These are phyloP conservation scores for Fusarium newnesense DNA, from an alignment of 2,329 filamentous ascomycete genomes.

Conservation along the genomic window DNA sequence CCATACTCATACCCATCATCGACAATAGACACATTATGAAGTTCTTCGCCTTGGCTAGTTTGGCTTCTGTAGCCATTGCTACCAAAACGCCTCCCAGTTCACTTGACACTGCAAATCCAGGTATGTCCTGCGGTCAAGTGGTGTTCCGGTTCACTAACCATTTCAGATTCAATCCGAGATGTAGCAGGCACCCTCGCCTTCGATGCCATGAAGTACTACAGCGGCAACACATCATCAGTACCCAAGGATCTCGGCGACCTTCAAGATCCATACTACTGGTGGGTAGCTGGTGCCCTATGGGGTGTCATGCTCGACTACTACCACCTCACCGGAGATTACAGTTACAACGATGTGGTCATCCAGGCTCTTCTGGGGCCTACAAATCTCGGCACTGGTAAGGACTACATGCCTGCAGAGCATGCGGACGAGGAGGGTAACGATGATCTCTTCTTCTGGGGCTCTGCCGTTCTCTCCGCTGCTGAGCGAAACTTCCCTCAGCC, in stretches of 20 bases:
- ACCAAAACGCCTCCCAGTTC: slow-evolving; percentile 32
- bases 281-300: slow-evolving; percentile 73
- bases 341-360: slow-evolving; percentile 69
- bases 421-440: slow-evolving; percentile 75
- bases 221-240: slow-evolving; percentile 67
- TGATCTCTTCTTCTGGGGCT: slow-evolving; percentile 79
- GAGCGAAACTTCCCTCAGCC: slow-evolving; percentile 75
- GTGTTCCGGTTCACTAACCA: slow-evolving; percentile 9
- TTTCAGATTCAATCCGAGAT: slow-evolving; percentile 67
- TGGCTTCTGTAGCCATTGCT: slow-evolving; percentile 28
- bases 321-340: slow-evolving; percentile 70
- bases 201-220: slow-evolving; percentile 72
- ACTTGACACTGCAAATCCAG: slow-evolving; percentile 31
- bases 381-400: slow-evolving; percentile 65
- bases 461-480: slow-evolving; percentile 73
- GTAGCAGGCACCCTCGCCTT: slow-evolving; percentile 70
- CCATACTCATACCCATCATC: background rate
- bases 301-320: slow-evolving; percentile 77
- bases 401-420: slow-evolving; percentile 70
- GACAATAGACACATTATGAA: slow-evolving; percentile 25
- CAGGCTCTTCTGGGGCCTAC: slow-evolving; percentile 66
- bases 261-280: slow-evolving; percentile 75
- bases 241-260: slow-evolving; percentile 68
- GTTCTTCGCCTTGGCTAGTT: slow-evolving; percentile 21
- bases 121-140: slow-evolving; percentile 14